These are phyloP conservation scores for Glycine tomentella DNA, from an alignment of 306 rosid species.

Conservation along the genomic window DNA sequence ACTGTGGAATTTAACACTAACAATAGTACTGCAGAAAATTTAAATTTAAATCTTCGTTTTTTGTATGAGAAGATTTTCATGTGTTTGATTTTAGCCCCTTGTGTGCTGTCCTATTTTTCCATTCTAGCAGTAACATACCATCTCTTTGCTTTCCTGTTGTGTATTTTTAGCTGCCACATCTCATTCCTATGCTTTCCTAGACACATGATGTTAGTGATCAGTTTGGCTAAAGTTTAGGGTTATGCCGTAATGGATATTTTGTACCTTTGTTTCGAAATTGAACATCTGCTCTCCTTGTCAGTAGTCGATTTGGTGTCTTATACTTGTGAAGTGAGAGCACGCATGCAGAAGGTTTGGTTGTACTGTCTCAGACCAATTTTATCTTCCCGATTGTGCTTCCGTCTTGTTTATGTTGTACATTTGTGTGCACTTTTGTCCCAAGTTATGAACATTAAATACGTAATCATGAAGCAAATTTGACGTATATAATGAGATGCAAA, in stretches of 20 bases:
- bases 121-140: background rate
- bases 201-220: too few species aligned
- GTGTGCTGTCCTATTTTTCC: background rate
- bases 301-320: too few species aligned
- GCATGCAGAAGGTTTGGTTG: background rate
- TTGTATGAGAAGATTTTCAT: constrained; percentile 17
- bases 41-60: constrained; percentile 7
- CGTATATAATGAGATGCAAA: too few species aligned
- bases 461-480: too few species aligned
- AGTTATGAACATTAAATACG: too few species aligned
- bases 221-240: too few species aligned
- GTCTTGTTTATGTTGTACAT: background rate
- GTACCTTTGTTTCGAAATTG: background rate
- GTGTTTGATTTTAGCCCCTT: constrained; percentile 8
- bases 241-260: too few species aligned
- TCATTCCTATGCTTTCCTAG: background rate
- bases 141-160: background rate
- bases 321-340: too few species aligned
- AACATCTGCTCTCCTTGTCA: background rate
- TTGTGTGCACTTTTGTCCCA: background rate
- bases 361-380: background rate
- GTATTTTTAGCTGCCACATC: constrained; percentile 5
- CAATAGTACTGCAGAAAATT: constrained; percentile 4
- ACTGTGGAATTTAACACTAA: background rate
- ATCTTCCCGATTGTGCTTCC: background rate